Base-by-base conservation (phyloP, 495 filamentous ascomycete species). In the Podospora conica region DNA sequence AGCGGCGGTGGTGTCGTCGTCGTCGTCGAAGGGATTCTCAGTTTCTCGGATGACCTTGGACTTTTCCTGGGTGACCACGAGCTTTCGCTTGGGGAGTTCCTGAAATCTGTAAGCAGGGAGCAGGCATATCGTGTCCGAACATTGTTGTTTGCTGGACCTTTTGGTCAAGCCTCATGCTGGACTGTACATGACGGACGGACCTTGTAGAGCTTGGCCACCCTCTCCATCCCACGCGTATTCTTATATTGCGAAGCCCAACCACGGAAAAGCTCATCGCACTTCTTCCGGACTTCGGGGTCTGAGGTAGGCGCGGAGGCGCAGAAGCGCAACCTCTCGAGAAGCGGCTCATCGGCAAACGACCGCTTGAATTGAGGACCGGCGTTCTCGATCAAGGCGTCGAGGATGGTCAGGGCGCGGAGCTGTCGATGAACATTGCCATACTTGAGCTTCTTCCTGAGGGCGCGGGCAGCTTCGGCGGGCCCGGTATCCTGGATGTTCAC, bases 391-490 rank as follows among this genome's bases (percentile, higher is more conserved):
- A 98, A 81, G 55, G 90, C 93, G 75, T 99, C 95, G 4, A 99
- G 87, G 28, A 99, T 89, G 10, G 89, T 90, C 53, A 99, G 85
- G 62, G 96, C 90, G 54, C 96, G 87, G 7, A 99, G 82, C 75
- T 98, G 96, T 20, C 92, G 88, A 74, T 98, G 93, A 21, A 94
- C 80, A 68, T 86, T 96, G 62, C 96, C 96, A 76, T 99, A 99
- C 78, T 98, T 98, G 85, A 99, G 85, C 81, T 99, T 98, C 87
- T 98, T 99, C 58, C 96, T 86, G 70, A 98, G 85, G 22, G 96
- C 94, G 74, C 96, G 86, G 67, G 92, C 91, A 60, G 93, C 93
- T 80, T 99, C 96, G 8, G 86, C 86, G 1, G 96, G 93, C 2
- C 96, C 96, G 21, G 89, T 89, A 57, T 84, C 84, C 77, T 98